A percentile compares a stretch with the other conserved stretches of the same genome.
Evolutionary conservation across 352 stramenopile species (phyloP).

Genomic region (Globisporangium cylindrosporum): DNA sequence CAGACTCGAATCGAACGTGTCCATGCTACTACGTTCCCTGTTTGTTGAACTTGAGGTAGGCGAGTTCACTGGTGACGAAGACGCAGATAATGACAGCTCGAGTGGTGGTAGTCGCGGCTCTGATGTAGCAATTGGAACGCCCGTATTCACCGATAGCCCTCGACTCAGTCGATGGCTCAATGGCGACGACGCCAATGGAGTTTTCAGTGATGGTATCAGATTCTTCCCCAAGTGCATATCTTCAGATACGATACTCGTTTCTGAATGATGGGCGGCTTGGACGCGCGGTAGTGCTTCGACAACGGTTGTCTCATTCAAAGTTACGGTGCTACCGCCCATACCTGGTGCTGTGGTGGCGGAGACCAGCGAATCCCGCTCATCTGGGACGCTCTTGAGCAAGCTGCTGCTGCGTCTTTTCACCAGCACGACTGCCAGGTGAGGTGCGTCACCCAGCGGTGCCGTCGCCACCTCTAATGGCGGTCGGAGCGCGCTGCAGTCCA

Average conservation of each 20-base stretch:
- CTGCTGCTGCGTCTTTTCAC: background rate
- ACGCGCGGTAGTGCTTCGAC: background rate
- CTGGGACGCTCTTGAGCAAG: slow-evolving; percentile 1
- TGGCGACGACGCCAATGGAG: background rate
- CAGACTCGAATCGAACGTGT: background rate
- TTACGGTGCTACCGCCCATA: background rate
- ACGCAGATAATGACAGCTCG: background rate
- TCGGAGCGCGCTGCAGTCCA: background rate
- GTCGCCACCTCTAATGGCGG: background rate
- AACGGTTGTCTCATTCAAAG: background rate
- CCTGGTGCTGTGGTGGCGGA: background rate
- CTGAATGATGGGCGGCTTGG: background rate
- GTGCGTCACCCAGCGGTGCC: background rate
- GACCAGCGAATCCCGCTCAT: slow-evolving; percentile 3
- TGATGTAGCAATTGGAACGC: background rate
- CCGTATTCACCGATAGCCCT: background rate
- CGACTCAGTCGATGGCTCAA: background rate
- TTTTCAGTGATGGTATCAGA: background rate
- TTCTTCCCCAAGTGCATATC: background rate
- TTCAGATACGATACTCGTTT: background rate
- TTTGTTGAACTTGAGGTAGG: background rate
- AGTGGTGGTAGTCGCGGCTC: slow-evolving; percentile 9
- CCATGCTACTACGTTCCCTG: background rate
- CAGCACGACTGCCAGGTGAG: background rate
- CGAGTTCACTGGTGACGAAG: slow-evolving; percentile 11